Conservation (phyloP, 176 grass and related monocot species). For the Zizania latifolia region DNA sequence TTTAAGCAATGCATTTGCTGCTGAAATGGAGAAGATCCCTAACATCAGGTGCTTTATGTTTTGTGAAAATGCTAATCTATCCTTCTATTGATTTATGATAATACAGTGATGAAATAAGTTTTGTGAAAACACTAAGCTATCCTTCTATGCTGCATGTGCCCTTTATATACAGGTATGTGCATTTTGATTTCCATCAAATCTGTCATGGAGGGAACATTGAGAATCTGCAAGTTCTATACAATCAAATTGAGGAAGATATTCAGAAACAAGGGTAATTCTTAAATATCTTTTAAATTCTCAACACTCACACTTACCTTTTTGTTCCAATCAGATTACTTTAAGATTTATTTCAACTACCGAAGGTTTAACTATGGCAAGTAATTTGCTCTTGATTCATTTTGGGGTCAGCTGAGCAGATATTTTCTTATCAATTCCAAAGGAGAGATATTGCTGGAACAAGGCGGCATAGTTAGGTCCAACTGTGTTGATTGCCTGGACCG, state of each 20-base stretch:
- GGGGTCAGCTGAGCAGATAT: constrained; percentile 97
- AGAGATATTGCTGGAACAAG: constrained; percentile 79
- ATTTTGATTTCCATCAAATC: constrained; percentile 91
- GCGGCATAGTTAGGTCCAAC: constrained; percentile 73
- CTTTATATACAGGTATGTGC: constrained; percentile 54
- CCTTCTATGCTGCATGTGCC: constrained; percentile 18
- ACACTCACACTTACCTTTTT: not conserved
- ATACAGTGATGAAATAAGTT: constrained; percentile 23
- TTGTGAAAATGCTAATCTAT: constrained; percentile 20
- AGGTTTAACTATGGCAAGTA: constrained; percentile 57
- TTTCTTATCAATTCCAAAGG: constrained; percentile 85
- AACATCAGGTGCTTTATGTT: constrained; percentile 53
- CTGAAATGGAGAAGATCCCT: constrained; percentile 70
- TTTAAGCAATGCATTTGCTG: constrained; percentile 76
- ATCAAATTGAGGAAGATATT: constrained; percentile 61
- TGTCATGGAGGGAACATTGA: constrained; percentile 88
- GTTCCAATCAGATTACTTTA: constrained; percentile 18
- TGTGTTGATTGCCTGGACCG: constrained; percentile 97
- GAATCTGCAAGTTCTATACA: constrained; percentile 72
- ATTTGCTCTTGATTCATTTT: constrained; percentile 62
- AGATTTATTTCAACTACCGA: constrained; percentile 16
- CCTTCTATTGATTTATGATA: constrained; percentile 16
- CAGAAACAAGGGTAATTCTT: constrained; percentile 87
- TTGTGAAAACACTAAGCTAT: constrained; percentile 20
- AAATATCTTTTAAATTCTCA: constrained; percentile 25